Conservation (phyloP, 83 land plant genomes). For the Picea abies region DNA sequence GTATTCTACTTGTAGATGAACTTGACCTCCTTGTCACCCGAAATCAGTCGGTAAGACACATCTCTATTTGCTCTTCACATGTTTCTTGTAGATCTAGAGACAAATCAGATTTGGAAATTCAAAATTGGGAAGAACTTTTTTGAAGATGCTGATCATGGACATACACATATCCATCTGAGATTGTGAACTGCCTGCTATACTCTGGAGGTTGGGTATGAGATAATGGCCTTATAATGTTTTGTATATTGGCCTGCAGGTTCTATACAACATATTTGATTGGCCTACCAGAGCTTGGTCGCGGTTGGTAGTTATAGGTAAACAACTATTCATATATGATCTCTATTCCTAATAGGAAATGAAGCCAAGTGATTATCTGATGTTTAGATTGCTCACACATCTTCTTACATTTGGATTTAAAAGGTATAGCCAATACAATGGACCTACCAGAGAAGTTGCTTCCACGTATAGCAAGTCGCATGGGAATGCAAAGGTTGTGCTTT, state of each 20-base stretch:
- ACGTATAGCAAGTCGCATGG: slow-evolving; percentile 96
- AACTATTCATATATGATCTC: neutral
- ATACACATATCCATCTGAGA: neutral
- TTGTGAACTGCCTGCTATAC: neutral
- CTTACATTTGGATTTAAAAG: slow-evolving; percentile 37
- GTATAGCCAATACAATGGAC: slow-evolving; percentile 98
- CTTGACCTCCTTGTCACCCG: slow-evolving; percentile 95
- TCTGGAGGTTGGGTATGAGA: neutral
- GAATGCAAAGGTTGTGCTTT: slow-evolving; percentile 91
- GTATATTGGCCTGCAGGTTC: slow-evolving; percentile 52
- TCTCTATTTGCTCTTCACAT: neutral
- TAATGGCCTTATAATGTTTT: neutral
- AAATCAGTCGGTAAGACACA: slow-evolving; percentile 83
- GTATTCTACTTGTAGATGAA: slow-evolving; percentile 95
- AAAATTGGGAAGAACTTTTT: neutral
- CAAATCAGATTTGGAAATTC: neutral
- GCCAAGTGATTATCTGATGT: neutral
- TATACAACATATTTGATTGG: slow-evolving; percentile 98
- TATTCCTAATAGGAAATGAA: neutral
- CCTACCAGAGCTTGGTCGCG: slow-evolving; percentile 87
- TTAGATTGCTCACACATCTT: neutral
- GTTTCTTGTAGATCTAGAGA: neutral
- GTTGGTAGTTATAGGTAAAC: slow-evolving; percentile 83
- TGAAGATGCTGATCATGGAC: neutral
- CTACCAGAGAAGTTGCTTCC: slow-evolving; percentile 96